Evolutionary conservation across 169 alveolate species (phyloP), one percentile per base, ranked within the genome.

Genomic region (Plasmodium coatneyi): DNA sequence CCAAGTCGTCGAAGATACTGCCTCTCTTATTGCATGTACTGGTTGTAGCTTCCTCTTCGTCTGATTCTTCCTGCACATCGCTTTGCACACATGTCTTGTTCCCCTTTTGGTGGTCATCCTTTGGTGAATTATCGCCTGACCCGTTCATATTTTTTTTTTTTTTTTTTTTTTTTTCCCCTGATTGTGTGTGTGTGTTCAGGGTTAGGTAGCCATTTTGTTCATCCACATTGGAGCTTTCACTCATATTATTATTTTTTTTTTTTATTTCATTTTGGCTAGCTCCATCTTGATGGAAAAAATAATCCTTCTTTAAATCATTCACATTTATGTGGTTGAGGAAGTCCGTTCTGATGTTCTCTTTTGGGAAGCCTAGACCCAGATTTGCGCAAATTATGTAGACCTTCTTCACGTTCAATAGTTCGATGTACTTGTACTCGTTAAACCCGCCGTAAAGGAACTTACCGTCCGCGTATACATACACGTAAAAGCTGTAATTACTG

Each of bases 281-380:
- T 36, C 30, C 9, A 70, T 70, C 74, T 10, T 79, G 60, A 56
- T 6, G n/a, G 25, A 41, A 22, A 49, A 72, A 36, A 84, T 84
- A 72, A 49, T 74, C 66, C 46, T 43, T 56, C 80, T 66, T 87
- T 56, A 87, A 43, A 16, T 79, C 56, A 28, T 87, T 87, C 36
- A 87, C 36, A 78, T 87, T 87, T n/a, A 87, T 25, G 54, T 87
- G 32, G 34, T 79, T 14, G 30, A 87, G 41, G 52, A 90, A 90
- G 74, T 90, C 84, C 4, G 95, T 90, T 90, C 95, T 43, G 5
- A 90, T 30, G 34, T 80, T 46, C 54, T 90, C 41, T 4, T 80
- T 90, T 2, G 95, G 95, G 36, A 90, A 81, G 5, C 95, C 95
- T 5, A 90, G 54, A 3, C 95, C 95, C 36, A 90, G n/a, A 90